Conservation (phyloP, 1,284 basidiomycete species). For the Heterobasidion irregulare region DNA sequence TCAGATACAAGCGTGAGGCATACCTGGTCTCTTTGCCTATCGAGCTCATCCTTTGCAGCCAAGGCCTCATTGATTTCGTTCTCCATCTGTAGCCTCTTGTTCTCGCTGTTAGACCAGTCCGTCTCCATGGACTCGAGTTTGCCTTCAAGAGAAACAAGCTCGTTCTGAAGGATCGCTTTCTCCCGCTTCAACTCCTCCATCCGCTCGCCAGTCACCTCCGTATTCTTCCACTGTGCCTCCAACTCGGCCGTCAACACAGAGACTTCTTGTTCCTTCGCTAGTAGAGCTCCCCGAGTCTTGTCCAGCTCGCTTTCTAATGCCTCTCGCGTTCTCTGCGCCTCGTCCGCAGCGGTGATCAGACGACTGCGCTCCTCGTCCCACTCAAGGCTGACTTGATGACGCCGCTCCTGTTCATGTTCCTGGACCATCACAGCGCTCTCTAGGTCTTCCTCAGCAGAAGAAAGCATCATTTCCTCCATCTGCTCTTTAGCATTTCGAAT, state of each 20-base stretch:
- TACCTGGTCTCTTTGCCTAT: conserved; percentile 50
- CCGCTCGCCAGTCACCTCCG: conserved; percentile 29
- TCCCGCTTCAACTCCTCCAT: conserved; percentile 20
- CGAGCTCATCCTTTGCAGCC: conserved; percentile 38
- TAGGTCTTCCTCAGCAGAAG: conserved; percentile 29
- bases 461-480: conserved; percentile 37
- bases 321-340: conserved; percentile 26
- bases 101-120: conserved; percentile 49
- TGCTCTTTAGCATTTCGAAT: conserved; percentile 46
- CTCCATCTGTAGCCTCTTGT: conserved; percentile 44
- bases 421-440: conserved; percentile 28
- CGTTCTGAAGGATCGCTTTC: conserved; percentile 29
- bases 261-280: conserved; percentile 36
- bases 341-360: conserved; percentile 32
- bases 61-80: conserved; percentile 41
- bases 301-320: conserved; percentile 21
- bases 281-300: conserved; percentile 19
- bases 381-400: conserved; percentile 29
- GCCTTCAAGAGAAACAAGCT: conserved; percentile 26
- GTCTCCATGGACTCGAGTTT: conserved; percentile 36
- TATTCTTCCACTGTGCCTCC: conserved; percentile 55
- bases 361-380: conserved; percentile 45
- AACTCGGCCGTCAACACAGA: conserved; percentile 34
- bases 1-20: conserved; percentile 10
- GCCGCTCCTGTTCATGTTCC: conserved; percentile 30